These are phyloP conservation scores for Kernera saxatilis DNA, from an alignment of 345 rosid species.

Conservation along the genomic window DNA sequence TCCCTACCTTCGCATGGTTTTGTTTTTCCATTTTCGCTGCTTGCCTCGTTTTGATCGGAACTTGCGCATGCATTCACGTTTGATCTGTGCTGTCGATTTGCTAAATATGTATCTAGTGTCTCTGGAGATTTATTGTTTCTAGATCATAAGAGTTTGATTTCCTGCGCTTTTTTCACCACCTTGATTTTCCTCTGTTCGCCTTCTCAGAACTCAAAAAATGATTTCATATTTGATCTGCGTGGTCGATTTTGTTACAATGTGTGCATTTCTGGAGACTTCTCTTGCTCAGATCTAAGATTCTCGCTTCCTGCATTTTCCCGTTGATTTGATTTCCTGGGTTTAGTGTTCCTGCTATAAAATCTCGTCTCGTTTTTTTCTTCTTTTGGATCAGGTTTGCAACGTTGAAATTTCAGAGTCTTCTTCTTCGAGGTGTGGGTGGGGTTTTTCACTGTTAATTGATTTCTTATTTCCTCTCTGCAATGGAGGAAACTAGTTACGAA, in stretches of 20 bases:
- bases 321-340: neutral
- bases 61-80: conserved; percentile 17
- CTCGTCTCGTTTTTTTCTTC: neutral
- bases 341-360: no score
- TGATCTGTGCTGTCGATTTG: neutral
- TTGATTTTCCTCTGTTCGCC: neutral
- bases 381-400: neutral
- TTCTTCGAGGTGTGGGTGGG: neutral
- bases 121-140: neutral
- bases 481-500: neutral
- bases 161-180: neutral
- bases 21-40: neutral
- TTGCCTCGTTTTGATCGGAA: conserved; percentile 19
- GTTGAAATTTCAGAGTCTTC: neutral
- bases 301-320: neutral
- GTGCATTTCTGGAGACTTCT: neutral
- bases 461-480: neutral
- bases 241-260: neutral
- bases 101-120: neutral
- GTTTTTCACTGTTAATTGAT: neutral
- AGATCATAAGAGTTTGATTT: neutral
- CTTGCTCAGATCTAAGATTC: neutral
- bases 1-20: neutral
- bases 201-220: neutral
- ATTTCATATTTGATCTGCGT: neutral